Percentiles rank a stretch among this genome's conserved stretches.
These are phyloP conservation scores for Mortierella sp. DNA, from an alignment of 371 early-diverging fungal species.

Conservation along the genomic window DNA sequence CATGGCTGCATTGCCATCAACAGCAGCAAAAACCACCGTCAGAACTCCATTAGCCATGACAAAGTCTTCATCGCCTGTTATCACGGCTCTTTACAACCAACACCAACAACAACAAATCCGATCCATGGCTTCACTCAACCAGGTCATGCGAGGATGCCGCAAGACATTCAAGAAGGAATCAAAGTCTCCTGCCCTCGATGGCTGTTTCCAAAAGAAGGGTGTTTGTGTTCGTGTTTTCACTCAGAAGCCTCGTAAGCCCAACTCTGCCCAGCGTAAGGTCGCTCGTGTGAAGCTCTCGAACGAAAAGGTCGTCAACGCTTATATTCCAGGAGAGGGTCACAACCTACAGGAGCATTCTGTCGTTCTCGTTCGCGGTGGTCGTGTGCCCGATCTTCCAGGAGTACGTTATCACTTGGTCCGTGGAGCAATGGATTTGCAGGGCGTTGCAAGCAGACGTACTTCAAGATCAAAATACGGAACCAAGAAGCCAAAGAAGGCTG, in stretches of 20 bases:
- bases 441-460: conserved; percentile 88
- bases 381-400: conserved; percentile 98
- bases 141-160: conserved; percentile 91
- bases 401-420: conserved; percentile 95
- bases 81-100: conserved; percentile 15
- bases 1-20: conserved; percentile 48
- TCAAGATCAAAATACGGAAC: conserved; percentile 95
- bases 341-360: conserved; percentile 98
- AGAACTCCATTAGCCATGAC: conserved; percentile 23
- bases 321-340: conserved; percentile 99
- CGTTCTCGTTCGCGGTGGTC: conserved; percentile 93
- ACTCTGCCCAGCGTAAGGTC: conserved; percentile 92
- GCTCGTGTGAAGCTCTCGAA: conserved; percentile 89
- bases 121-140: conserved; percentile 93
- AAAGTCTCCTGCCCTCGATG: conserved; percentile 91
- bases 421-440: conserved; percentile 95
- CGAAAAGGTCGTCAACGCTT: conserved; percentile 90
- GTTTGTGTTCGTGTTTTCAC: conserved; percentile 96
- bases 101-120: conserved; percentile 42
- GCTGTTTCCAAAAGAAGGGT: conserved; percentile 91
- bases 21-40: conserved; percentile 23
- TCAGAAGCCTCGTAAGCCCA: conserved; percentile 94
- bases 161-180: conserved; percentile 75
- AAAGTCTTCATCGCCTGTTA: conserved; percentile 17
- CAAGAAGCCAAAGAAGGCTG: conserved; percentile 78